Base-by-base conservation (phyloP, 2,329 filamentous ascomycete genomes). In the Pezicula rhizophila region DNA sequence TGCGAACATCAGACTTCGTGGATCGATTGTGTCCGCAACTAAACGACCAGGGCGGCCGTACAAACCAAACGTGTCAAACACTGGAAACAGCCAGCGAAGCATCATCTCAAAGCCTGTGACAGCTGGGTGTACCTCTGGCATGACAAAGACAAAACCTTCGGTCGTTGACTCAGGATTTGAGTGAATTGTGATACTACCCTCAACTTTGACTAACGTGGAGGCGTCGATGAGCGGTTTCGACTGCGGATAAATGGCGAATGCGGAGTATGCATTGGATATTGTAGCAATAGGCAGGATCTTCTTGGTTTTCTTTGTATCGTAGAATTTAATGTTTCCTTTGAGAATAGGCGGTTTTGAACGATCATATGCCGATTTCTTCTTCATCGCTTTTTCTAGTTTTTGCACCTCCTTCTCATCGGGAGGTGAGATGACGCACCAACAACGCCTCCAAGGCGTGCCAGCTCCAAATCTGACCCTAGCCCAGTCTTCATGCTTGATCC, bases 61-160 rank as follows among this genome's bases (percentile, higher is more conserved):
- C 1, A 99, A 74, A 35, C 78, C 82, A 66, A 96, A 99, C 0
- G 89, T 89, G 65, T 99, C 93, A 74, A 89, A 99, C 0, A 90
- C 88, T 0, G 93, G 93, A 65, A 99, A 95, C 11, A 99, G 74
- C 70, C 88, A 96, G 41, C 89, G 82, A 31, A 99, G 75, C 76
- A 99, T 85, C 76, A 95, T 96, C 67, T 97, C 93, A 58, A 97
- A 96, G 0, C 93, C 93, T 47, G 82, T 87, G 11, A 99, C 87
- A 15, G 89, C 91, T n/a, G 92, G 85, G 61, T 89, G 89, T 1
- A 86, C 80, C 66, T 99, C 93, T 4, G 93, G 93, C 91, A 99
- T 96, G 57, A 97, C 84, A 63, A 99, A 99, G 4, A 99, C 89
- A 60, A 96, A 96, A 0, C 93, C 93, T 65, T 99, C 93, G 0